phyloP scores from a whole-genome alignment of 768 basidiomycete species.

The Suillus americanus region DNA sequence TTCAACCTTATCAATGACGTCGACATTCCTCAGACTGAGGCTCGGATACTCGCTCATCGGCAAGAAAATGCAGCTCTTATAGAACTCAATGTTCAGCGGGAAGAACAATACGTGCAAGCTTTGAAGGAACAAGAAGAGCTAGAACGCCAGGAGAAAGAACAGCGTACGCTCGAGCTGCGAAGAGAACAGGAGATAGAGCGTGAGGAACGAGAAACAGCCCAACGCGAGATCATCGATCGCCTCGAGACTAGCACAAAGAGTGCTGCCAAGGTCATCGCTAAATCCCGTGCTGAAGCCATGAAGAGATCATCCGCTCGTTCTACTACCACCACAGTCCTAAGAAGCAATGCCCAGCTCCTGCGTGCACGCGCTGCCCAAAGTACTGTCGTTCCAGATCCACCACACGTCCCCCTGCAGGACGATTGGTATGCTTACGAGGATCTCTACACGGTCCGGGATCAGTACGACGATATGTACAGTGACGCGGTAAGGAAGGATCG shows the following conservation, averaged over 20 bases:
- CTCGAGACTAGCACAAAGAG: conserved; percentile 76
- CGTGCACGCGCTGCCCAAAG: conserved; percentile 66
- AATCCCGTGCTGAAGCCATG: conserved; percentile 61
- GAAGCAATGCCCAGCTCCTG: conserved; percentile 48
- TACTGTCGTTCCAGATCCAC: conserved; percentile 70
- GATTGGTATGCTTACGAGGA: conserved; percentile 76
- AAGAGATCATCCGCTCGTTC: conserved; percentile 61
- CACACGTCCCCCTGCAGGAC: conserved; percentile 78
- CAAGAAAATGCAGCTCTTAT: conserved; percentile 81
- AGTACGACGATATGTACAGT: conserved; percentile 73
- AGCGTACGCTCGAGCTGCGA: conserved; percentile 63
- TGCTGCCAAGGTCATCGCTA: conserved; percentile 68
- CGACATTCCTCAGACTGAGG: conserved; percentile 78
- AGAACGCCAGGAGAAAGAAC: conserved; percentile 70
- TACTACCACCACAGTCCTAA: conserved; percentile 38
- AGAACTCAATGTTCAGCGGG: conserved; percentile 79
- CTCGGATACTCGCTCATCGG: conserved; percentile 74
- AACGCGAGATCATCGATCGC: conserved; percentile 75
- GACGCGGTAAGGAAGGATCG: conserved; percentile 75
- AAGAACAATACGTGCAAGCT: conserved; percentile 70
- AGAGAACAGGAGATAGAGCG: conserved; percentile 76
- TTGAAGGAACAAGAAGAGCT: conserved; percentile 79
- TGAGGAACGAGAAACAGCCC: conserved; percentile 69
- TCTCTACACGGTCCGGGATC: conserved; percentile 51
- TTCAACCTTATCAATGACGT: conserved; percentile 95